phyloP scores from a whole-genome alignment of 2,329 filamentous ascomycete species.

The Pseudophaeomoniella oleicola region DNA sequence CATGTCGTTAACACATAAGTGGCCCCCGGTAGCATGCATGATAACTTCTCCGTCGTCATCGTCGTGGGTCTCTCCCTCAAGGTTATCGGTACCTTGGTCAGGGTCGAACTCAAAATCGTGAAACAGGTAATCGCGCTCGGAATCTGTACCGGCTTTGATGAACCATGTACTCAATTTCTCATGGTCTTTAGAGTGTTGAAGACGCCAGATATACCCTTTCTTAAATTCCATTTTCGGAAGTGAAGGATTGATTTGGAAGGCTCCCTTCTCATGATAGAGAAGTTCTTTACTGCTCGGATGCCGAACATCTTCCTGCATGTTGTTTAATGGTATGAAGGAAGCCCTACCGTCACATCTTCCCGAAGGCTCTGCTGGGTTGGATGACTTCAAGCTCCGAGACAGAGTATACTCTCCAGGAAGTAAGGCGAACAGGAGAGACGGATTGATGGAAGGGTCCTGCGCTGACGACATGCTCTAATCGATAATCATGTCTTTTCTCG shows the following conservation, averaged over 20 bases:
- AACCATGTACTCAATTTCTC: slow-evolving; percentile 27
- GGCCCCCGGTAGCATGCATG: slow-evolving; percentile 23
- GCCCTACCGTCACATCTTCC: slow-evolving; percentile 25
- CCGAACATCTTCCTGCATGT: slow-evolving; percentile 9
- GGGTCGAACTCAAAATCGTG: slow-evolving; percentile 15
- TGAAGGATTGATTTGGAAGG: slow-evolving; percentile 15
- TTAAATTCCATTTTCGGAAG: slow-evolving; percentile 8
- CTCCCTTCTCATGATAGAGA: slow-evolving; percentile 28
- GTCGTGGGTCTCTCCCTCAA: slow-evolving; percentile 10
- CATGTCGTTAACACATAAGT: slow-evolving; percentile 31
- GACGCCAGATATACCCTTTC: slow-evolving; percentile 30
- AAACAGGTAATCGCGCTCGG: slow-evolving; percentile 27
- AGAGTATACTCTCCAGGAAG: slow-evolving; percentile 18
- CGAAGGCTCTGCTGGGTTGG: slow-evolving; percentile 24
- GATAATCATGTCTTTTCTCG: too few species aligned
- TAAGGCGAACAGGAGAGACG: neutral
- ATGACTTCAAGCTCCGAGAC: slow-evolving; percentile 23
- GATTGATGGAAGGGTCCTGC: neutral
- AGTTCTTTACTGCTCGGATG: slow-evolving; percentile 15
- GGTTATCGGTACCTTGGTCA: slow-evolving; percentile 21
- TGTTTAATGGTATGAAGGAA: slow-evolving; percentile 17
- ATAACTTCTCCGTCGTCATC: slow-evolving; percentile 11
- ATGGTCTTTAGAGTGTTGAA: slow-evolving; percentile 9
- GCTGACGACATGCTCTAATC: too few species aligned
- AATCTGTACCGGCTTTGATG: slow-evolving; percentile 21